Evolutionary conservation across 768 basidiomycete genomes (phyloP).

Genomic region (Obba rivulosa): DNA sequence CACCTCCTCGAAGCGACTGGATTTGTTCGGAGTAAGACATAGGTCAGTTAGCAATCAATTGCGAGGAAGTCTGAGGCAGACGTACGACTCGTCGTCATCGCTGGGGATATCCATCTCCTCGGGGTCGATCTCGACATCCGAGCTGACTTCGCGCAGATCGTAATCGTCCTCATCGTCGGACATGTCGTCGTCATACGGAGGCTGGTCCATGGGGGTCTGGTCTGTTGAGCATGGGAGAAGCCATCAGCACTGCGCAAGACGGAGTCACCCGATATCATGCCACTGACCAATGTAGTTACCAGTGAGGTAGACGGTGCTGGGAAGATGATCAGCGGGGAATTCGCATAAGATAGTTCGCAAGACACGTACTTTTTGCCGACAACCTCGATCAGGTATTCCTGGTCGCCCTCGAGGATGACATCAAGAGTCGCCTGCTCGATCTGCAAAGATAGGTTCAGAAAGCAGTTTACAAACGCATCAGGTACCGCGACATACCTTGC

Average conservation of each 20-base stretch:
- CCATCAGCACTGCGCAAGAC: neutral
- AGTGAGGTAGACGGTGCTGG: slow-evolving; percentile 67
- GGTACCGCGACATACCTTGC: slow-evolving; percentile 48
- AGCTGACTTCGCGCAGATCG: slow-evolving; percentile 71
- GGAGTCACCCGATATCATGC: neutral
- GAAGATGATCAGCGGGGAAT: neutral
- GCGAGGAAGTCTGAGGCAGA: slow-evolving; percentile 15
- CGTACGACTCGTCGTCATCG: slow-evolving; percentile 33
- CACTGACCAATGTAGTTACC: slow-evolving; percentile 79
- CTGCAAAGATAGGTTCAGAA: slow-evolving; percentile 33
- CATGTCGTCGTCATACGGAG: slow-evolving; percentile 43
- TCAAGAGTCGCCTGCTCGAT: slow-evolving; percentile 73
- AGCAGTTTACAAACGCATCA: neutral
- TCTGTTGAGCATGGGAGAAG: slow-evolving; percentile 32
- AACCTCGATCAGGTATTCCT: slow-evolving; percentile 61
- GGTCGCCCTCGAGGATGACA: slow-evolving; percentile 62
- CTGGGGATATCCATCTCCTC: slow-evolving; percentile 47
- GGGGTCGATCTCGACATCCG: slow-evolving; percentile 73
- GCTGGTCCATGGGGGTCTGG: slow-evolving; percentile 43
- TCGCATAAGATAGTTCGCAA: neutral
- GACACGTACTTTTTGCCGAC: slow-evolving; percentile 74
- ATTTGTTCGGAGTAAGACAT: neutral
- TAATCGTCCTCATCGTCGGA: slow-evolving; percentile 53
- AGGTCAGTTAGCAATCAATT: neutral
- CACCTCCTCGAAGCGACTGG: slow-evolving; percentile 74